phyloP scores from a whole-genome alignment of 2,329 filamentous ascomycete genomes.

The Colletotrichum cuscutae region DNA sequence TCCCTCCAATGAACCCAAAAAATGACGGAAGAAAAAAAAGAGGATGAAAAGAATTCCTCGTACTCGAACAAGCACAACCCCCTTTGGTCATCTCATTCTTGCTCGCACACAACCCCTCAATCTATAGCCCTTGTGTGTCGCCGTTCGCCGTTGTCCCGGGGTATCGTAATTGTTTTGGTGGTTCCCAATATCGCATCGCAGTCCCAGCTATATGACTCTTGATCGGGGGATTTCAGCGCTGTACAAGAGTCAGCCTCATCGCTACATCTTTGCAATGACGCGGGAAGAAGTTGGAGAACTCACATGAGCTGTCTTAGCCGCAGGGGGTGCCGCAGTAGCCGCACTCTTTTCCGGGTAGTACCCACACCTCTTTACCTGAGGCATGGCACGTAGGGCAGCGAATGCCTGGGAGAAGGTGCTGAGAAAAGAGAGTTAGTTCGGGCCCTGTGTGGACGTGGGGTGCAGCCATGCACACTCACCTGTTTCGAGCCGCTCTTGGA shows the following conservation, averaged over 20 bases:
- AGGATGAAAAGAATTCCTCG: conserved; percentile 25
- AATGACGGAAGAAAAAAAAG: background rate
- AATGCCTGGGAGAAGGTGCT: conserved; percentile 58
- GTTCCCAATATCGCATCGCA: conserved; percentile 12
- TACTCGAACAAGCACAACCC: conserved; percentile 22
- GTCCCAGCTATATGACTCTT: conserved; percentile 23
- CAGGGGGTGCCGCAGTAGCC: conserved; percentile 60
- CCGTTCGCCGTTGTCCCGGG: conserved; percentile 32
- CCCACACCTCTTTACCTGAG: conserved; percentile 64
- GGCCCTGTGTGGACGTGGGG: background rate
- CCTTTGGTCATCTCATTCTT: conserved; percentile 7
- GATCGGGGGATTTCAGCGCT: conserved; percentile 13
- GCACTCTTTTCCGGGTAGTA: conserved; percentile 63
- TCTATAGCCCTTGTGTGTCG: conserved; percentile 18
- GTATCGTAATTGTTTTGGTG: conserved; percentile 32
- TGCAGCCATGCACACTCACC: conserved; percentile 10
- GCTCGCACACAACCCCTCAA: conserved; percentile 4
- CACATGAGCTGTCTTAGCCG: conserved; percentile 39
- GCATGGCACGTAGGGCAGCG: conserved; percentile 62
- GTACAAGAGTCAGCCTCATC: conserved; percentile 20
- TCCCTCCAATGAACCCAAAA: conserved; percentile 6
- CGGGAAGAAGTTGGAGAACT: conserved; percentile 13
- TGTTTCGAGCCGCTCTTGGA: conserved; percentile 30
- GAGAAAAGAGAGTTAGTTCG: conserved; percentile 19
- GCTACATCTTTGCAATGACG: conserved; percentile 15